Percentiles rank a stretch among this genome's conserved stretches.
These are phyloP conservation scores for Zygoascus sp. DNA, from an alignment of 1,139 yeast genomes.

Conservation along the genomic window DNA sequence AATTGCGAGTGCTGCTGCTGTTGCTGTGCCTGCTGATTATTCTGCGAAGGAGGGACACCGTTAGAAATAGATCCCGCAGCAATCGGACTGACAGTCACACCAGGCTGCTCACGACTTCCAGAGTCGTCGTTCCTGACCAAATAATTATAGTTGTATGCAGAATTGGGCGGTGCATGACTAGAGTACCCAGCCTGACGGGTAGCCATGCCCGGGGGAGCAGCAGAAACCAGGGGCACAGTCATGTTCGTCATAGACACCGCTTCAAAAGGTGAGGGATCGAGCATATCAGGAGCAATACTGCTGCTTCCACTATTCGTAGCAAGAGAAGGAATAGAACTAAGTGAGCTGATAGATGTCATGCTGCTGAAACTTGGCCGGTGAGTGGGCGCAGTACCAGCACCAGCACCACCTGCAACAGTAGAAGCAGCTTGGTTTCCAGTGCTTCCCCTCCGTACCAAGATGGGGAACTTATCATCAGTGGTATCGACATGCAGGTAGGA, in stretches of 20 bases:
- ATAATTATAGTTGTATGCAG: slow-evolving; percentile 3
- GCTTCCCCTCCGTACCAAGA: slow-evolving; percentile 36
- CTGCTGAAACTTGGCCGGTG: background rate
- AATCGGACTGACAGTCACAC: background rate
- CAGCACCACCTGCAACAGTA: too few species aligned
- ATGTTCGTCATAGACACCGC: background rate
- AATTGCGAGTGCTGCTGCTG: too few species aligned
- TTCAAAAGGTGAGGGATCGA: slow-evolving; percentile 13
- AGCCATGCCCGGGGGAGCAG: slow-evolving; percentile 4
- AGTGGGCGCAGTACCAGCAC: too few species aligned
- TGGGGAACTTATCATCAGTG: slow-evolving; percentile 42
- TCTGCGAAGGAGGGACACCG: too few species aligned
- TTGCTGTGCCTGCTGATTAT: too few species aligned
- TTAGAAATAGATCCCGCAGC: too few species aligned
- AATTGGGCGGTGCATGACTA: background rate
- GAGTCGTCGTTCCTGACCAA: slow-evolving; percentile 10
- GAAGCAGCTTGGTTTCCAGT: too few species aligned
- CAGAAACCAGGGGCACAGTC: background rate
- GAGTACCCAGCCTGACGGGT: slow-evolving; percentile 1
- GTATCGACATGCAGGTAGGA: slow-evolving; percentile 33
- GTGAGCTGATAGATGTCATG: slow-evolving; percentile 3
- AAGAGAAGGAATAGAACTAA: background rate
- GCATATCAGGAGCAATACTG: slow-evolving; percentile 4
- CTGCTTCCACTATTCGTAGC: background rate
- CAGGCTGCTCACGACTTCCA: slow-evolving; percentile 7